These are phyloP conservation scores for Trichosporon sp. DNA, from an alignment of 1,284 basidiomycete species.

Conservation along the genomic window DNA sequence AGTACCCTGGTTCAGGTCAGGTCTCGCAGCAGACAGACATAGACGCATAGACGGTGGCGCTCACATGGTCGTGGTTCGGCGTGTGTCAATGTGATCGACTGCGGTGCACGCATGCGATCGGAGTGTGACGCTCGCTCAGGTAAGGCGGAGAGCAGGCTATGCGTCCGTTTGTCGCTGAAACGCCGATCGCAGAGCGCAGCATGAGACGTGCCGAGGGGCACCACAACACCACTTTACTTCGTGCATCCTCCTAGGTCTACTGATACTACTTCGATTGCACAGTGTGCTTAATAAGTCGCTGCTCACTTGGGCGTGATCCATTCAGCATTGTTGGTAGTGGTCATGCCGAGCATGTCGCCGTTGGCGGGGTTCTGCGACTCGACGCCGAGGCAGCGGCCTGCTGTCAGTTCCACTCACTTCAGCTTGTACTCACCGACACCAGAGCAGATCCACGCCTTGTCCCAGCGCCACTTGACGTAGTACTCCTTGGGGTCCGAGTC, in stretches of 20 bases:
- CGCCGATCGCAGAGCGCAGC: no score
- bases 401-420: not conserved
- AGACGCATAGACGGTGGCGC: no score
- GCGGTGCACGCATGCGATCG: not conserved
- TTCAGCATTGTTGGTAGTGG: not conserved
- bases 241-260: not conserved
- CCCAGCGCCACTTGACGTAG: conserved; percentile 1
- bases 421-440: not conserved
- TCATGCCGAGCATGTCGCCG: not conserved
- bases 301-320: not conserved
- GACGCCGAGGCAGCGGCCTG: not conserved
- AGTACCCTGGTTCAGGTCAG: not conserved
- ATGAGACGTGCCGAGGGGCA: no score
- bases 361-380: not conserved
- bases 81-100: no score
- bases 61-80: not conserved
- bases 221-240: not conserved
- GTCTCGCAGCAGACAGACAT: not conserved
- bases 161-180: no score
- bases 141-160: no score
- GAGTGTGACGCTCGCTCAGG: no score
- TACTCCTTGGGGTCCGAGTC: not conserved
- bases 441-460: not conserved
- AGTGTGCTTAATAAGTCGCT: not conserved
- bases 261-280: not conserved